Percentiles rank a stretch among this genome's conserved stretches.
phyloP scores from a whole-genome alignment of 208 protist species.

The Chromosphaera perkinsii region DNA sequence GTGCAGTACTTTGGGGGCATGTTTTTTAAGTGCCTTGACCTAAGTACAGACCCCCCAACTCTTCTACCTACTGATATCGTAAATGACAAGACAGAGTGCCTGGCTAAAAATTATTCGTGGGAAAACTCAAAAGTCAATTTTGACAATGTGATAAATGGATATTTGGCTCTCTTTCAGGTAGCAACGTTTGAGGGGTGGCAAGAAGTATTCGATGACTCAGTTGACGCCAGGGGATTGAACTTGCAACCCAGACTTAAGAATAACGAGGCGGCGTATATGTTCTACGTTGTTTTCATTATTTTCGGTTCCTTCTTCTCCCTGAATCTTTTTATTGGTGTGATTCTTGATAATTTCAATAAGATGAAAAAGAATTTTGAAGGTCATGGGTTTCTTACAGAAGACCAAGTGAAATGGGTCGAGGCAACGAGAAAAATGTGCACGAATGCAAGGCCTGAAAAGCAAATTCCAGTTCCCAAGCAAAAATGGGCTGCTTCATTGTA shows the following conservation, averaged over 20 bases:
- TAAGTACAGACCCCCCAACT: not conserved
- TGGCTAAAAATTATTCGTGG: not conserved
- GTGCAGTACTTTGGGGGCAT: slow-evolving; percentile 77
- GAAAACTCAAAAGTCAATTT: slow-evolving; percentile 67
- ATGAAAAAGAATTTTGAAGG: slow-evolving; percentile 19
- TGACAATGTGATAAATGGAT: slow-evolving; percentile 77
- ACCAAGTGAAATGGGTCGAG: slow-evolving; percentile 8
- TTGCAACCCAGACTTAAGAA: slow-evolving; percentile 54
- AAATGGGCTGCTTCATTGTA: not conserved
- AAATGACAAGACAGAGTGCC: not conserved
- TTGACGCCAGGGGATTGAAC: slow-evolving; percentile 63
- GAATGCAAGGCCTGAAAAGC: not conserved
- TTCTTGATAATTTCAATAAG: slow-evolving; percentile 45
- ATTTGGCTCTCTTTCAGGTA: slow-evolving; percentile 73
- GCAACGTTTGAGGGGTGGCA: slow-evolving; percentile 76
- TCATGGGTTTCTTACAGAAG: not conserved
- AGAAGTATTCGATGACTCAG: slow-evolving; percentile 70
- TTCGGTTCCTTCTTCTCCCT: slow-evolving; percentile 50
- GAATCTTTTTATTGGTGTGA: slow-evolving; percentile 55
- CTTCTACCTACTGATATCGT: not conserved
- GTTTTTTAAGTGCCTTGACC: slow-evolving; percentile 65
- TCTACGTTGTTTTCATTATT: slow-evolving; percentile 62
- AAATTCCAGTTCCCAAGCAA: not conserved
- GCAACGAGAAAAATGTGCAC: slow-evolving; percentile 2
- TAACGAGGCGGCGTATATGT: slow-evolving; percentile 67